Conservation (phyloP, 768 basidiomycete genomes). For the Hypholoma sublateritium region DNA sequence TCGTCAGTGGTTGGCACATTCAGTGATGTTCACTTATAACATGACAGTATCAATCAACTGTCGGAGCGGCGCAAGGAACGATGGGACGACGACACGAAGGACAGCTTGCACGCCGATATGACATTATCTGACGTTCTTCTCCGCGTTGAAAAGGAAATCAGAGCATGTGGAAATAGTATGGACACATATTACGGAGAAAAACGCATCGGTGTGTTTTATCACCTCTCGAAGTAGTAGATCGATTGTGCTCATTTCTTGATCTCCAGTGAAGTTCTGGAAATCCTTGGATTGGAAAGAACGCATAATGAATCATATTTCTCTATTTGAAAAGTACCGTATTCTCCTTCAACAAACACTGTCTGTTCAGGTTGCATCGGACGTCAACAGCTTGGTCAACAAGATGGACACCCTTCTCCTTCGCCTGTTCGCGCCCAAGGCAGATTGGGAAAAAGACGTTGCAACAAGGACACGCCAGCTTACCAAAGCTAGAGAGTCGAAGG, state of each 20-base stretch:
- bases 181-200: constrained; percentile 23
- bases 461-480: constrained; percentile 3
- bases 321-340: constrained; percentile 14
- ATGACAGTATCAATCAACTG: constrained; percentile 5
- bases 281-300: constrained; percentile 21
- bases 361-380: constrained; percentile 12
- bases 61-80: neutral
- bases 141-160: constrained; percentile 14
- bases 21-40: neutral
- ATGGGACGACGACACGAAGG: neutral
- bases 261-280: constrained; percentile 20
- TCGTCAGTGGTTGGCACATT: neutral
- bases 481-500: neutral
- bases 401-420: constrained; percentile 16
- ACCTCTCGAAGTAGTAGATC: neutral
- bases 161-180: constrained; percentile 20
- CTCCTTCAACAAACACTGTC: constrained; percentile 14
- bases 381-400: constrained; percentile 13
- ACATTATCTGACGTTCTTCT: constrained; percentile 8
- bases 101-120: neutral
- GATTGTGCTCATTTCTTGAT: neutral
- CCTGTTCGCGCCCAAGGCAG: constrained; percentile 13
- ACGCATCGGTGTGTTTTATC: constrained; percentile 14
- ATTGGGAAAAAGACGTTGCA: constrained; percentile 19
- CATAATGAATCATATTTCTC: constrained; percentile 13